Base-by-base conservation (phyloP, 129 eudicot genomes). In the Flaveria robusta region DNA sequence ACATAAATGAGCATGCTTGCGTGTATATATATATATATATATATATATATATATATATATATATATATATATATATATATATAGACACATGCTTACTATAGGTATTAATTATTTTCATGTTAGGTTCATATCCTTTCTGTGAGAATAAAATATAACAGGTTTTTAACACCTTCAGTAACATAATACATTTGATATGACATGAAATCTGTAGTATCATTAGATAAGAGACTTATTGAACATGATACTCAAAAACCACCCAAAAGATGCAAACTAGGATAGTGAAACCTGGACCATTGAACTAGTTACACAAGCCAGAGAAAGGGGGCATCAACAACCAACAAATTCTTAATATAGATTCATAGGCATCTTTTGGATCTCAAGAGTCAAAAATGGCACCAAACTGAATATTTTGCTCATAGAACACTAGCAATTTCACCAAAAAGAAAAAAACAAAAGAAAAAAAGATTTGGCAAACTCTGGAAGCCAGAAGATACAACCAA, bases 401-500 rank as follows among this genome's bases (percentile, higher is more conserved):
- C 31, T 24, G n/a, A 23, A n/a, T 59, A 59, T 59, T 24, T 59
- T 59, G 66, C 18, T 59, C 66, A 59, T 10, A 51, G 10, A n/a
- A 49, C 58, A 9, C 62, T 8, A 27, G 67, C 67, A 62, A 62
- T 26, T 26, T 59, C 41, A 60, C 7, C 18, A 27, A 29, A 41
- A 27, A 9, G 13, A 47, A 19, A 6, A 6, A 51, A 20, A 56
- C 0, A 2, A 23, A 59, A 58, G 13, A 59, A 59, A 5, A 24
- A 16, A 31, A 59, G 37, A 22, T 23, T 59, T 24, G 66, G 37
- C 66, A 11, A 59, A 23, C 37, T 23, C 37, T 59, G 66, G 66
- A 59, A 59, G 66, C 66, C 37, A 59, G 34, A 10, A 62, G 67
- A 19, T 62, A 62, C 42, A 26, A 62, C 41, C 20, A 70, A 37